Evolutionary conservation across 2,329 filamentous ascomycete genomes (phyloP), one percentile per base, ranked within the genome.

Genomic region (Lachnellula suecica): DNA sequence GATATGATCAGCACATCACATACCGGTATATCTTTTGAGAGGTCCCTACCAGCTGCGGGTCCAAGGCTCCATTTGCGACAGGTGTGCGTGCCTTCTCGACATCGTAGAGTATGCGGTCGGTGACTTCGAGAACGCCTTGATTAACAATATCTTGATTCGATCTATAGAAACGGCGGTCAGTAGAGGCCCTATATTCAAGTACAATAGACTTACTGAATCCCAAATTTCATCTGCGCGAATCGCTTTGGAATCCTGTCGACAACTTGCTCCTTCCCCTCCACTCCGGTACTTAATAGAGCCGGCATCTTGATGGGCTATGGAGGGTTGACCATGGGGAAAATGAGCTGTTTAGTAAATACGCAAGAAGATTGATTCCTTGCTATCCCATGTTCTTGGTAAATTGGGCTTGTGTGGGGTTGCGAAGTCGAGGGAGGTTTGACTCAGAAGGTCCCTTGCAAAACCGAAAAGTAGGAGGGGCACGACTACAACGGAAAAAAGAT

Each of bases 131-230:
- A 52, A 97, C 91, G 58, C 89, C 91, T 72, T 99, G 94, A 68
- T 93, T 95, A 62, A 96, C 89, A 61, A 97, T 96, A 67, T 97
- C 91, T 68, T 96, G 89, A 64, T 89, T 91, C 23, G 92, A 96
- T 66, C 88, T 91, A 59, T 17, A 15, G 51, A 48, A 52, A 27
- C 42, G 64, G 68, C 52, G 66, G 52, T 48, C 42, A 48, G 46
- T 47, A 51, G 22, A 25, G 20, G 8, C 17, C 10, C 10, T 17
- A 22, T 35, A 35, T 47, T 25, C 15, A 9, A 34, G 20, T 13
- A 17, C 17, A 42, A 31, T 41, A 35, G 50, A 66, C 81, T 63
- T 75, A 92, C 85, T 96, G 84, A 57, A 97, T 89, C 66, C 93
- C 93, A 72, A 97, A 97, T 68, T 96, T 92, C 70, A 97, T 82